Evolutionary conservation across 2,329 filamentous ascomycete genomes (phyloP), one percentile per base, ranked within the genome.

Genomic region (Fusarium denticulatum): DNA sequence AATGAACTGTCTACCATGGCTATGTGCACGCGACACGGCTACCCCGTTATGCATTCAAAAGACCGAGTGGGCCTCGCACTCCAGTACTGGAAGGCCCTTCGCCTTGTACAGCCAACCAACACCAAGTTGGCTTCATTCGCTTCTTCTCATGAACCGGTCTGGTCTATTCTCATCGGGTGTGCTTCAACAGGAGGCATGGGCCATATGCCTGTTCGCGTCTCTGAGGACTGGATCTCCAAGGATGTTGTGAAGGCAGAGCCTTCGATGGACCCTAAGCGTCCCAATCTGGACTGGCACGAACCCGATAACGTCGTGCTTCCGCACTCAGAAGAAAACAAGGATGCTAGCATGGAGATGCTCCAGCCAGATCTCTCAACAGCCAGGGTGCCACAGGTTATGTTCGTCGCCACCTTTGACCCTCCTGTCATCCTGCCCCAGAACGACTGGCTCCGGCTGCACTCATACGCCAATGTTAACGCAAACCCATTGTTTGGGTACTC

Each of bases 41-140:
- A 86, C 36, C 93, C 94, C 0, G 83, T 87, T 36, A 92, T 96
- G 88, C 93, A 96, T 81, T 87, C 88, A 20, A 86, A 90, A 57
- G 87, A 88, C 28, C 88, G 87, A 56, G 84, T 96, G 32, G 94
- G 94, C 2, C 83, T 96, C 63, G 90, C 88, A 55, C 77, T 96
- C 43, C 92, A 94, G 72, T 97, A 96, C 80, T 96, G 94, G 94
- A 91, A 90, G 80, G 87, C 92, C 75, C 84, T 86, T 62, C 86
- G 88, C 52, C 85, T 88, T 52, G 80, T 89, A 22, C 82, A 79
- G 6, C 80, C 81, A 11, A 79, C 77, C 5, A 81, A 74, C 52
- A 80, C 81, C 52, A 79, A 81, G 24, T 80, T 83, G 37, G 79
- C 84, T 24, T 76, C 79, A 16, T 80, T 83, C 36, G 81, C 82